Base-by-base conservation (phyloP, 2,329 filamentous ascomycete species). In the Trichophyton mentagrophytes region DNA sequence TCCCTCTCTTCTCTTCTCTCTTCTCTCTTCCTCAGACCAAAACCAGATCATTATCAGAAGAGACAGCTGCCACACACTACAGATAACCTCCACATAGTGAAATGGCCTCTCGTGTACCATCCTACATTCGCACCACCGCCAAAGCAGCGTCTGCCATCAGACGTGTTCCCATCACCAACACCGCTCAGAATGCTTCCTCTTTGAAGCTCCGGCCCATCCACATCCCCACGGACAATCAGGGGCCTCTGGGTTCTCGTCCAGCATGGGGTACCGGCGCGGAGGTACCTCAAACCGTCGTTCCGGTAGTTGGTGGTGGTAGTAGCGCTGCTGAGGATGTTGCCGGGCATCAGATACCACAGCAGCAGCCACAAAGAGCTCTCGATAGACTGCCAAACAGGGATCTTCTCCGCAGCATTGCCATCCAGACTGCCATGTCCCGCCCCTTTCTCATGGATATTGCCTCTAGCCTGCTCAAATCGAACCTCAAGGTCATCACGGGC, bases 341-440 rank as follows among this genome's bases (percentile, higher is more conserved):
- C 17, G 40, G 40, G 15, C 40, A 44, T n/a, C 53, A 20, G 17
- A 17, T 44, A 17, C 22, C 55, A 33, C 55, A 57, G 55, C 55
- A 57, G 55, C 55, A 40, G 8, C 58, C 40, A 11, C 60, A 57
- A 36, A 62, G 63, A 25, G 60, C 57, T 4, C 44, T 66, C 9
- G 62, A 44, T 36, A 64, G 58, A 25, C 44, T 66, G 61, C 63
- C 64, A 47, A 60, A 53, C 40, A 11, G 49, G 15, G 51, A 59
- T n/a, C 63, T 66, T 20, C 55, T 66, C 30, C 60, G 64, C n/a
- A 59, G 64, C 38, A 61, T 66, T 49, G 46, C 61, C 17, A 58
- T 66, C 53, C 62, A 65, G 42, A 51, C 46, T 3, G 60, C 61
- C 49, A 66, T 66, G 64, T 66, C 64, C 3, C 60, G 62, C 3